Evolutionary conservation across 306 rosid species (phyloP), one percentile per base, ranked within the genome.

Genomic region (Fagus sylvatica): DNA sequence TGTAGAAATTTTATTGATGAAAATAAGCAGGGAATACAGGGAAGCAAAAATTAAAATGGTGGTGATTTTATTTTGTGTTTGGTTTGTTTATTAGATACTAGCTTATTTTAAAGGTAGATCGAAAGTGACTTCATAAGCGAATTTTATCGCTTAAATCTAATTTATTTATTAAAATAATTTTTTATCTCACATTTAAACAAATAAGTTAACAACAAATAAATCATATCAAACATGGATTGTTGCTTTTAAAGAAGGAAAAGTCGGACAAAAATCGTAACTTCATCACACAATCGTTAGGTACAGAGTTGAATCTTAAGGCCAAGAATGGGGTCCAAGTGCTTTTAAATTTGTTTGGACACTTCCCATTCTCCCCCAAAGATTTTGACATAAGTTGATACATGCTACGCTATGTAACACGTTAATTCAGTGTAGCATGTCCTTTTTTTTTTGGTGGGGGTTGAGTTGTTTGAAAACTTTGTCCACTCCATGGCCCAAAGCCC

Each of bases 381-480:
- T 85, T 91, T 83, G 89, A 93, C 89, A 82, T 71, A 2, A 55
- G 78, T 78, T 83, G 87, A 87, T 77, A 72, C 72, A 74, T 64
- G 80, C 75, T 72, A 37, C 55, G 74, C 73, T 33, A 51, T 75
- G 41, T 53, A 59, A 74, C 78, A 84, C 91, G 90, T 91, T 93
- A 84, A 88, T 93, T 90, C 77, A 89, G 82, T 16, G 72, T 15
- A 74, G 84, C 97, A 90, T 72, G 67, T 73, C 16, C 53, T 43
- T 71, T 57, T 16, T 69, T 36, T 17, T 80, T 77, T 42, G 46
- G 73, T 73, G 28, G 28, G 28, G 28, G 28, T 22, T 22, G 72
- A 69, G 49, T 69, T 43, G 48, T 82, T 88, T 83, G 76, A 78
- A 70, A 79, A 77, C 82, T 71, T 72, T 81, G 84, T 75, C 71